Base-by-base conservation (phyloP, 257 asterid genomes). In the Avicennia marina region DNA sequence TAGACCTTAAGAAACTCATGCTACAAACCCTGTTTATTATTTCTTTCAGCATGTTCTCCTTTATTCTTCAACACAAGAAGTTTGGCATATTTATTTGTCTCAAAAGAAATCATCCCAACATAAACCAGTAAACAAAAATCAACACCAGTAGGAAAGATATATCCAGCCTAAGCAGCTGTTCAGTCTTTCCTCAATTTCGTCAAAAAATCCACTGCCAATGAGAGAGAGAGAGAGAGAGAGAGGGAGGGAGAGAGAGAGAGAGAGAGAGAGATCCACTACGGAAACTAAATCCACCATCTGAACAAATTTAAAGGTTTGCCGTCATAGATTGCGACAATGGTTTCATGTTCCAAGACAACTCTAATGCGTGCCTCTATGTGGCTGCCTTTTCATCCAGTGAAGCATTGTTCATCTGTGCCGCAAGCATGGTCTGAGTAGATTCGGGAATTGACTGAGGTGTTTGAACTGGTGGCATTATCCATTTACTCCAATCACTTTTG, bases 401-500 rank as follows among this genome's bases (percentile, higher is more conserved):
- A 56, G 77, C 65, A 67, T 55, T 62, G 39, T 62, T 80, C 21
- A 83, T 53, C 32, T 60, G 75, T 42, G 64, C 53, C 19, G 79
- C 66, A 44, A 81, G 80, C 69, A 58, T 62, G 57, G 70, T 73
- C 33, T 48, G 74, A 43, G 55, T 43, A 27, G 81, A 63, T 29
- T 39, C 38, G 24, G 44, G 63, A 29, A 63, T 16, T 47, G 80
- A 36, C 45, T 67, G 82, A 52, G 84, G 74, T 55, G 62, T n/a
- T 46, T 70, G 75, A 47, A 48, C 43, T 4, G 6, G 20, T 7
- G 84, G 66, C 75, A 86, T 64, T 64, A 84, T 58, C 95, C 96
- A 87, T 54, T 63, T 75, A 42, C 2, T 25, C 93, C 95, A 87
- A 53, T 84, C 89, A 52, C 27, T 64, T 55, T 77, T 78, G 56